Evolutionary conservation across 78 protist species (phyloP), one percentile per base, ranked within the genome.

Genomic region (Emiliania huxleyi): DNA sequence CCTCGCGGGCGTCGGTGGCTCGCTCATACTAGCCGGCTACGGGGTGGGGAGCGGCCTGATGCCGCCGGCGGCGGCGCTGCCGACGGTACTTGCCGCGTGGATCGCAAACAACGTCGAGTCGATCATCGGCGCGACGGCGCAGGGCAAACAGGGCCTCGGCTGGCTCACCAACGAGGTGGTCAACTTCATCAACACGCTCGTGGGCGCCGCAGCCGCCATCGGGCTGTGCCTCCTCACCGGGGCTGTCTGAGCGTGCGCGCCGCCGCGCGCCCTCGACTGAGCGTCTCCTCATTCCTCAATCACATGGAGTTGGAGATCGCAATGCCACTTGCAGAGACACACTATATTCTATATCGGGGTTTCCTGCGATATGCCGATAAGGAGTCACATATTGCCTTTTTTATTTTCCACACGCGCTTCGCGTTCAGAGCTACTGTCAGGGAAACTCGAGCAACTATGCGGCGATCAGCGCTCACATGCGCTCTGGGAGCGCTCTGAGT

Each of bases 91-190:
- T 15, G 62, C 62, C 15, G 62, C 85, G 11, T 77, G 5, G 33
- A 8, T 90, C 52, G 93, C 92, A 33, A 90, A 75, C 49, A 90
- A 38, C 12, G 35, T 19, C 26, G 92, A 90, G 45, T 21, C 38
- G 46, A 2, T 52, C 62, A 90, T 90, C 62, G 93, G 93, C 8
- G 87, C 87, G 15, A 48, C 38, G 12, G 45, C 29, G 40, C 93
- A 89, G 56, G 83, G 42, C 23, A 62, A 46, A 46, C 21, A 22
- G 11, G 22, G 56, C 2, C 0, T 40, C 40, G 1, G 1, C 19
- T 75, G 87, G 93, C 21, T 90, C 18, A 90, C 93, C 46, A 90
- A 90, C 71, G 93, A 90, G 79, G 88, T 90, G 4, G 93, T 90
- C 43, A 90, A 90, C 88, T 42, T 45, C 55, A 73, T 90, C 88